These are phyloP conservation scores for Nicotiana noctiflora DNA, from an alignment of 257 asterid species.

Conservation along the genomic window DNA sequence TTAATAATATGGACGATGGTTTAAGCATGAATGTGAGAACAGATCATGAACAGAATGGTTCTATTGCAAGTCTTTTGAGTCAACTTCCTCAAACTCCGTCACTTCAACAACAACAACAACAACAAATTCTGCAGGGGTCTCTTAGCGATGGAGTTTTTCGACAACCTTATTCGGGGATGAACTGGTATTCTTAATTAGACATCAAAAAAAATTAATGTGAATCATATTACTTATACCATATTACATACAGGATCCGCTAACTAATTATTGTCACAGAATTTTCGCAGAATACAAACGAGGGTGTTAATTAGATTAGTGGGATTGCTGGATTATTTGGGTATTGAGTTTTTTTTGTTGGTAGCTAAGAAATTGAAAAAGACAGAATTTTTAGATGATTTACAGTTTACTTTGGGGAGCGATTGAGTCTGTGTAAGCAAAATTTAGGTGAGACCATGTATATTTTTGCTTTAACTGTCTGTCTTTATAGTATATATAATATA, in stretches of 20 bases:
- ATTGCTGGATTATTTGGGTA: slow-evolving; percentile 9
- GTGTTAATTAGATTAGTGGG: slow-evolving; percentile 8
- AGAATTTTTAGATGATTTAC: background rate
- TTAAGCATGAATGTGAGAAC: slow-evolving; percentile 2
- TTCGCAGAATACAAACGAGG: background rate
- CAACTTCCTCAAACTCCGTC: slow-evolving; percentile 57
- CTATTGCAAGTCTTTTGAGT: slow-evolving; percentile 40
- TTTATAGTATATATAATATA: slow-evolving; percentile 7
- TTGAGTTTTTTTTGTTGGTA: slow-evolving; percentile 6
- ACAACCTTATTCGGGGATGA: slow-evolving; percentile 37
- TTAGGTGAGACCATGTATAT: slow-evolving; percentile 40
- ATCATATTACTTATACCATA: background rate
- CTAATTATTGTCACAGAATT: background rate
- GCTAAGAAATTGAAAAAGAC: background rate
- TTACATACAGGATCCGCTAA: slow-evolving; percentile 5
- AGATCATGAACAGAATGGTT: slow-evolving; percentile 25
- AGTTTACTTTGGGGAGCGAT: background rate
- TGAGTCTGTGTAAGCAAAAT: background rate
- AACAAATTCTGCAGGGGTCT: slow-evolving; percentile 43
- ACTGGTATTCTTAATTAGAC: slow-evolving; percentile 50
- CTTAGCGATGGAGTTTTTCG: slow-evolving; percentile 61
- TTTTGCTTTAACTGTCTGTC: slow-evolving; percentile 19
- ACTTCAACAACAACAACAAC: slow-evolving; percentile 50
- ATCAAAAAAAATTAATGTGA: background rate
- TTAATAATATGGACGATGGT: slow-evolving; percentile 15